Evolutionary conservation across 2,329 filamentous ascomycete species (phyloP).

Genomic region (Acarospora socialis): DNA sequence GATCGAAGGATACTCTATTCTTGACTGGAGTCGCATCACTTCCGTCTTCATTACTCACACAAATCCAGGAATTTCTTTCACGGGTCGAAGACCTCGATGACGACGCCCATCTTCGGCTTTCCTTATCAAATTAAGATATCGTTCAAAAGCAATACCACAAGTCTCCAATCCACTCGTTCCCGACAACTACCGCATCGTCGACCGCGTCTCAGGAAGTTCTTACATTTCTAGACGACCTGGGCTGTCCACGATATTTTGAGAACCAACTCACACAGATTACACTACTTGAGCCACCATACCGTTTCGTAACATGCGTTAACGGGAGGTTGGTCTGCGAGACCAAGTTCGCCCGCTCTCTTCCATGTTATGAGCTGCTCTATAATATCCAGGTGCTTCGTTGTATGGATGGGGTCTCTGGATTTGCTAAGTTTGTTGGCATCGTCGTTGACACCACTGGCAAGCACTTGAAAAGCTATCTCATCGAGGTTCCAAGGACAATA

Average conservation of each 20-base stretch:
- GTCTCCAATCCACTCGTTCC: no score
- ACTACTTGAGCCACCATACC: background rate
- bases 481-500: no score
- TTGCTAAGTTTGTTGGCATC: conserved; percentile 3
- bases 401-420: conserved; percentile 3
- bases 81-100: background rate
- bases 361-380: background rate
- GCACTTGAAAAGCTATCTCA: no score
- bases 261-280: conserved; percentile 3
- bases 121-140: background rate
- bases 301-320: no score
- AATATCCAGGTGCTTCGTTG: conserved; percentile 4
- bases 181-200: no score
- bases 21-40: no score
- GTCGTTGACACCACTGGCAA: background rate
- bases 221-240: conserved; percentile 3
- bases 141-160: no score
- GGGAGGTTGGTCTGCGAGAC: no score
- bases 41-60: conserved; percentile 3
- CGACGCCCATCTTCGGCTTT: background rate
- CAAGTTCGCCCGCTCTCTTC: background rate
- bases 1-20: no score
- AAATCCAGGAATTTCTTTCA: conserved; percentile 1
- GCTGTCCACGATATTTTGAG: conserved; percentile 2
- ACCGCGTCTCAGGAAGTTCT: no score